Evolutionary conservation across 352 stramenopile species (phyloP), one percentile per base, ranked within the genome.

Genomic region (Stramenopiles sp.): DNA sequence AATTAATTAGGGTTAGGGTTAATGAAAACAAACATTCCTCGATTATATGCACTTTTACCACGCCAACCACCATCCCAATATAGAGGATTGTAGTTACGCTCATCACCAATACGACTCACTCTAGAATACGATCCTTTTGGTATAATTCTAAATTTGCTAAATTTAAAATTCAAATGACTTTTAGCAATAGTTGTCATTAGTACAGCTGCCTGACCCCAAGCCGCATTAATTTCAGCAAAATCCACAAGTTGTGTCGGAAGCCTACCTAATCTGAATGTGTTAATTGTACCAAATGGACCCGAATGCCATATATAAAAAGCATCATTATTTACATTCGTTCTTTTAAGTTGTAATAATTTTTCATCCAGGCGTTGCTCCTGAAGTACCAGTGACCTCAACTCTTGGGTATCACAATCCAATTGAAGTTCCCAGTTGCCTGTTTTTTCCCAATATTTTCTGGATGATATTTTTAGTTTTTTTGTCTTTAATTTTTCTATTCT

Each of bases 301-400:
- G n/a, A 32, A 32, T 32, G 26, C 26, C 26, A 32, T n/a, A 32
- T 32, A 15, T n/a, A 32, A 15, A 32, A 32, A n/a, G 26, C 26
- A 32, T 32, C 26, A 15, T 32, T 32, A n/a, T n/a, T 32, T n/a
- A 15, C 26, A 15, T 32, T 15, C 15, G 15, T n/a, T 32, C 15
- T n/a, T 32, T 32, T n/a, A n/a, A 32, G 15, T 32, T 32, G n/a
- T n/a, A 32, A 15, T n/a, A 32, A 15, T 15, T 32, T n/a, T n/a
- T n/a, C n/a, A n/a, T n/a, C n/a, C n/a, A n/a, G n/a, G n/a, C n/a
- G n/a, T n/a, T n/a, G n/a, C n/a, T n/a, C n/a, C n/a, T n/a, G n/a
- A n/a, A n/a, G n/a, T n/a, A n/a, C n/a, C n/a, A n/a, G n/a, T n/a
- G n/a, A n/a, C n/a, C n/a, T n/a, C n/a, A n/a, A n/a, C n/a, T n/a